These are phyloP conservation scores for Macadamia integrifolia DNA, from an alignment of 164 flowering plant species.

Conservation along the genomic window DNA sequence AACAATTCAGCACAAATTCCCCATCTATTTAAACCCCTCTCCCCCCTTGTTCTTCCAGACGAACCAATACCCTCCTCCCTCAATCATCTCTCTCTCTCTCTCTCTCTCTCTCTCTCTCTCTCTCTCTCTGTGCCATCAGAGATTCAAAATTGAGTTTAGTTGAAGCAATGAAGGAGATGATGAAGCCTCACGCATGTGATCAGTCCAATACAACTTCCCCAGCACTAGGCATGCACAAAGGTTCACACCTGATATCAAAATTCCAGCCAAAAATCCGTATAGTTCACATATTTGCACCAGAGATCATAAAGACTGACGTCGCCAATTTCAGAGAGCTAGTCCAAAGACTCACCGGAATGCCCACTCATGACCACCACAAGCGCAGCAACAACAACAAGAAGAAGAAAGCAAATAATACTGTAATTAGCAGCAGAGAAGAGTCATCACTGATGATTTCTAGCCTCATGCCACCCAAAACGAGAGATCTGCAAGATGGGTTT, in stretches of 20 bases:
- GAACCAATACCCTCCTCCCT: not conserved
- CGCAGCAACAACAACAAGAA: conserved; percentile 12
- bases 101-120: conserved; percentile 13
- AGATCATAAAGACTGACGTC: conserved; percentile 86
- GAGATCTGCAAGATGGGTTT: conserved; percentile 18
- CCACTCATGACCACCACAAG: conserved; percentile 18
- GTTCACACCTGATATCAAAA: conserved; percentile 55
- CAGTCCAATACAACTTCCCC: conserved; percentile 17
- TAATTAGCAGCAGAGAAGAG: not conserved
- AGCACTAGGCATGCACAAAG: conserved; percentile 37
- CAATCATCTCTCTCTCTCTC: not conserved
- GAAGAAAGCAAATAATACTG: conserved; percentile 13
- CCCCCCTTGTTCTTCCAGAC: not conserved
- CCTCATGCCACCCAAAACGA: conserved; percentile 7
- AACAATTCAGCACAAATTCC: too few species aligned
- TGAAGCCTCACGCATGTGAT: conserved; percentile 14
- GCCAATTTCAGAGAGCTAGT: conserved; percentile 80
- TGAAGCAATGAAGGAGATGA: conserved; percentile 27
- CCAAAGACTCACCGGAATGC: conserved; percentile 84
- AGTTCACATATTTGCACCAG: conserved; percentile 89
- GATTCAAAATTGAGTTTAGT: too few species aligned
- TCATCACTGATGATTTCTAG: too few species aligned
- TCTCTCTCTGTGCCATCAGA: not conserved
- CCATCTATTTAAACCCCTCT: conserved; percentile 6
- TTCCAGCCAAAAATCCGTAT: conserved; percentile 71